phyloP scores from a whole-genome alignment of 2,329 filamentous ascomycete genomes.

The Zymoseptoria passerinii region DNA sequence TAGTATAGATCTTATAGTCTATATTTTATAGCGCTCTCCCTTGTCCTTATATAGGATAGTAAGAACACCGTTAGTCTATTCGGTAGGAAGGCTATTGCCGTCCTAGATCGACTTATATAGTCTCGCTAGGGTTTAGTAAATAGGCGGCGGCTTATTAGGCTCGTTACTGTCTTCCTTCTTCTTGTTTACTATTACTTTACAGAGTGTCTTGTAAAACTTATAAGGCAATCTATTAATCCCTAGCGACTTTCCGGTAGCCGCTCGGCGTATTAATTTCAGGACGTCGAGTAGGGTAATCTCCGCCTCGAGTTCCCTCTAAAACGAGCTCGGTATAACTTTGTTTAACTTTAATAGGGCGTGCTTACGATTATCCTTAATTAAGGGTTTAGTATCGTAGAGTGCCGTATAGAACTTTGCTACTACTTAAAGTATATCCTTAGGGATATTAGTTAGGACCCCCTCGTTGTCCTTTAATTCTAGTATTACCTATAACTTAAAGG shows the following conservation, averaged over 20 bases:
- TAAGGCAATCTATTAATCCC: neutral
- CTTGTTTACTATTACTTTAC: neutral
- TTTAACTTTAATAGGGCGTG: neutral
- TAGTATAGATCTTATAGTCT: constrained; percentile 1
- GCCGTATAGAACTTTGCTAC: neutral
- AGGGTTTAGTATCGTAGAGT: neutral
- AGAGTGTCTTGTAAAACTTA: neutral
- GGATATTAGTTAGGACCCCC: neutral
- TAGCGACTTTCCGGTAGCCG: neutral
- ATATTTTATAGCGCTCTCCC: neutral
- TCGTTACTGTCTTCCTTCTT: neutral
- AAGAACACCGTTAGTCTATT: too few species aligned
- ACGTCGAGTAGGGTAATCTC: neutral
- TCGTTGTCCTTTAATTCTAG: neutral
- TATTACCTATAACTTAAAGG: neutral
- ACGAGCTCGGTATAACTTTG: neutral
- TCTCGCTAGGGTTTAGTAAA: neutral
- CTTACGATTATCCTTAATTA: neutral
- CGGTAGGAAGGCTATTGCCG: neutral
- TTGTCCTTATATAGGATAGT: constrained; percentile 1
- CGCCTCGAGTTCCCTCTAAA: neutral
- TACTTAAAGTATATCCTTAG: neutral
- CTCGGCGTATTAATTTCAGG: neutral
- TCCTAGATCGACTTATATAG: neutral
- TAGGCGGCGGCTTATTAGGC: neutral